Evolutionary conservation across 805 yeast species (phyloP), one percentile per base, ranked within the genome.

Genomic region (Schwanniomyces yamadae): DNA sequence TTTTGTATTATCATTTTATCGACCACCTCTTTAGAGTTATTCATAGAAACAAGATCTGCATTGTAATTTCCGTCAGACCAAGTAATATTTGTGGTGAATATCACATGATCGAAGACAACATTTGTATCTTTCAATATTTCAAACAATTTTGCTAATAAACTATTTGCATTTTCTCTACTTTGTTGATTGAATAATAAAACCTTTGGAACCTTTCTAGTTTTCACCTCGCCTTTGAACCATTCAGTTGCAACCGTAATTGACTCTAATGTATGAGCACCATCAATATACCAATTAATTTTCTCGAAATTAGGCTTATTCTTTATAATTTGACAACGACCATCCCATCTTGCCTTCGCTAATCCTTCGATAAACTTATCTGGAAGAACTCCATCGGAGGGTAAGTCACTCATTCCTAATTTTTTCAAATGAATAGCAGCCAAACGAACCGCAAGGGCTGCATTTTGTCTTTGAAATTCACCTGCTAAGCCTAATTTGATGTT

Each of bases 231-330:
- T 28, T 60, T 61, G 49, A 83, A 87, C 99, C 99, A 93, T 7
- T 61, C 63, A 0, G 91, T 73, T 0, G 96, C 85, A n/a, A 81
- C 95, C 20, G 70, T 69, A 16, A 95, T 76, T 40, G 96, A 85
- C 52, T 93, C 99, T 30, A 74, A 64, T 0, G 99, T 93, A 51
- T 93, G 99, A 0, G 99, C 98, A 13, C 99, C 99, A 62, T 93
- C 99, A 11, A 91, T 62, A 45, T 64, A 81, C 95, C 96, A 93
- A n/a, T 73, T 75, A 12, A 82, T 61, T 3, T 61, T 56, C 26
- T 57, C 63, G 42, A 46, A 61, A 2, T 56, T 65, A 16, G 66
- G 63, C 11, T 63, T 60, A 17, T 67, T 66, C 16, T 65, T 71
- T 20, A 87, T 59, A 2, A 78, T 71, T 62, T 95, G 97, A 50